phyloP scores from a whole-genome alignment of 441 rosid species.

The Brassica balearica region DNA sequence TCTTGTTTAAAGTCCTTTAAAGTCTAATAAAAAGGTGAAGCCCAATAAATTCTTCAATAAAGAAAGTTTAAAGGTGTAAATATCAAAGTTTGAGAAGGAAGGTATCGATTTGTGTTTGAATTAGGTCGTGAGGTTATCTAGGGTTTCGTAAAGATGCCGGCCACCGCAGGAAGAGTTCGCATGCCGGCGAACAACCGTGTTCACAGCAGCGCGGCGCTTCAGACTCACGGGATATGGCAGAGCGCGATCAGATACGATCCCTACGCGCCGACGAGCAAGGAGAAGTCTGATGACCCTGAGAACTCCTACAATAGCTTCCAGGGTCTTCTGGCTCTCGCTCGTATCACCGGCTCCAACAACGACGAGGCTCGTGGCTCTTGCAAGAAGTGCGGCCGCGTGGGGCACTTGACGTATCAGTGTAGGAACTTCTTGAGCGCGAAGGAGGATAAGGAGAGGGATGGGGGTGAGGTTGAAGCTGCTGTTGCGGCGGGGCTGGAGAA shows the following conservation, averaged over 20 bases:
- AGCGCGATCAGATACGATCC: slow-evolving; percentile 98
- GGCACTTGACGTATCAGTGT: slow-evolving; percentile 89
- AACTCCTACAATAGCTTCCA: slow-evolving; percentile 85
- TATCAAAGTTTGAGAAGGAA: background rate
- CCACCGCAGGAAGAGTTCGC: slow-evolving; percentile 97
- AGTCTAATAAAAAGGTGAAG: background rate
- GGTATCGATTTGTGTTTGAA: background rate
- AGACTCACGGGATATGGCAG: slow-evolving; percentile 98
- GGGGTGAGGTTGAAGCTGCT: slow-evolving; percentile 53
- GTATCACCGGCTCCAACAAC: slow-evolving; percentile 73
- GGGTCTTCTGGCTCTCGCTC: slow-evolving; percentile 86
- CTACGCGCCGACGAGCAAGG: slow-evolving; percentile 79
- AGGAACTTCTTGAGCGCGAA: slow-evolving; percentile 82
- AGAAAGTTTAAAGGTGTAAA: background rate
- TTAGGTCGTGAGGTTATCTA: slow-evolving; percentile 34
- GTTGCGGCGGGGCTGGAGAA: slow-evolving; percentile 73
- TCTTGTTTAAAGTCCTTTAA: background rate
- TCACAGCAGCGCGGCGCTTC: slow-evolving; percentile 96
- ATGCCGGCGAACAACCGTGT: slow-evolving; percentile 99
- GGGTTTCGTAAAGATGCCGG: slow-evolving; percentile 75
- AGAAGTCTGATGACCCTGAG: slow-evolving; percentile 53
- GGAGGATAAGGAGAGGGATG: slow-evolving; percentile 70
- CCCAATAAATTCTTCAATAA: background rate
- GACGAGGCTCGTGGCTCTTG: slow-evolving; percentile 92
- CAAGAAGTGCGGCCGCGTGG: slow-evolving; percentile 91